A percentile compares a stretch with the other conserved stretches of the same genome.
phyloP scores from a whole-genome alignment of 306 rosid genomes.

The Phaseolus lunatus region DNA sequence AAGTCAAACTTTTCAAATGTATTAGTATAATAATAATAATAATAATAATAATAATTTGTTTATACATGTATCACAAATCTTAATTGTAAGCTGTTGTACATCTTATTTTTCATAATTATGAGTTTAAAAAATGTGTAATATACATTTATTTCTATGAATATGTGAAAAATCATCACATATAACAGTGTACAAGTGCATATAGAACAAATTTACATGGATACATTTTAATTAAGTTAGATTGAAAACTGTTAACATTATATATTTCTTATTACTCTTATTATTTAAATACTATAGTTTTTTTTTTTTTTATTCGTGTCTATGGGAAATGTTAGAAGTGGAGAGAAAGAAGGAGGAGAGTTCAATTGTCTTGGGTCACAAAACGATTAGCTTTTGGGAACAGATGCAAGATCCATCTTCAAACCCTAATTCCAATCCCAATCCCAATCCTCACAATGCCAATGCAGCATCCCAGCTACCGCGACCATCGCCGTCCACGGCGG shows the following conservation, averaged over 20 bases:
- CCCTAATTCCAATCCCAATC: slow-evolving; percentile 45
- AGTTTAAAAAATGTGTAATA: too few relatives aligned
- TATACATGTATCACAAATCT: too few relatives aligned
- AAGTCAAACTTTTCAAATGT: not conserved
- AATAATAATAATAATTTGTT: too few relatives aligned
- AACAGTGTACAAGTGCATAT: too few relatives aligned
- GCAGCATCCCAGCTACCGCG: slow-evolving; percentile 45
- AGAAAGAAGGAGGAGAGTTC: slow-evolving; percentile 20
- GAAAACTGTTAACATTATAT: not conserved
- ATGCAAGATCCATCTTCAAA: slow-evolving; percentile 73
- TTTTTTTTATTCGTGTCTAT: not conserved
- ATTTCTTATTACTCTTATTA: not conserved
- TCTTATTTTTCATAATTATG: too few relatives aligned
- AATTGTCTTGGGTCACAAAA: slow-evolving; percentile 21
- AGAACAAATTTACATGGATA: too few relatives aligned
- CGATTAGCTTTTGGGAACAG: slow-evolving; percentile 44
- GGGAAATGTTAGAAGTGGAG: not conserved
- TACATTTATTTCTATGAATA: too few relatives aligned
- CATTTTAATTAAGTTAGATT: not conserved
- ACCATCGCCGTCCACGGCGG: slow-evolving; percentile 29
- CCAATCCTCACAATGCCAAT: slow-evolving; percentile 45
- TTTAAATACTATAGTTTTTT: not conserved
- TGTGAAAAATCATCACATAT: too few relatives aligned
- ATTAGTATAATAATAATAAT: too few relatives aligned
- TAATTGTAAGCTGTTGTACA: too few relatives aligned